These are phyloP conservation scores for Fusarium xylarioides DNA, from an alignment of 2,329 filamentous ascomycete species.

Conservation along the genomic window DNA sequence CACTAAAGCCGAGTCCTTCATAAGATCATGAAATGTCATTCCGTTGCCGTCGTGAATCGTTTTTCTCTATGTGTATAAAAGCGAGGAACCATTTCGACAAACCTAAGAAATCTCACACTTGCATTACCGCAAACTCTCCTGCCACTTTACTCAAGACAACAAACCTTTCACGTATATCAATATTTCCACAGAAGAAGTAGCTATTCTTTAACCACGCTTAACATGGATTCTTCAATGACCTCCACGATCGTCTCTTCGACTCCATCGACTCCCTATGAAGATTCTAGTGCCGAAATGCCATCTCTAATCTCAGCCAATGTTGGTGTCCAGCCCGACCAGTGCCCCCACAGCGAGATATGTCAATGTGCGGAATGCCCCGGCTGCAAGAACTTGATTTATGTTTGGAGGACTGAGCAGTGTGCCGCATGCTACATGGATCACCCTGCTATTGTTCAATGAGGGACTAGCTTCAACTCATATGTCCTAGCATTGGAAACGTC, in stretches of 20 bases:
- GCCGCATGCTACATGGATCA: neutral
- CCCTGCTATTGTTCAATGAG: neutral
- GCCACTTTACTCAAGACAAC: too few relatives aligned
- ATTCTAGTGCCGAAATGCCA: neutral
- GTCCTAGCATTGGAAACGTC: rapidly evolving
- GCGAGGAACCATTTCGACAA: neutral
- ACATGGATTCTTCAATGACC: neutral
- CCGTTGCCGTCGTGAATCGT: neutral
- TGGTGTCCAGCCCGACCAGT: neutral
- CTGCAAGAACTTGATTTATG: neutral
- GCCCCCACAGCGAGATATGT: neutral
- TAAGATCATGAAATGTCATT: rapidly evolving
- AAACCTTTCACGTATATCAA: neutral
- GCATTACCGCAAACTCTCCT: neutral
- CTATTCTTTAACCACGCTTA: neutral
- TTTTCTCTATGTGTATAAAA: neutral
- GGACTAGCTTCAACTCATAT: rapidly evolving
- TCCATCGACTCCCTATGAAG: rapidly evolving
- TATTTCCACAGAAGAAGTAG: neutral
- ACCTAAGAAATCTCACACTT: neutral
- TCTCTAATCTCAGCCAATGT: neutral
- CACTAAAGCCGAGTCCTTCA: neutral
- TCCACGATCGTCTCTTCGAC: too few relatives aligned
- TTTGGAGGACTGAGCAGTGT: neutral
- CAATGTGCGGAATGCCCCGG: neutral